Evolutionary conservation across 352 stramenopile genomes (phyloP).

Genomic region (Globisporangium cederbergense): DNA sequence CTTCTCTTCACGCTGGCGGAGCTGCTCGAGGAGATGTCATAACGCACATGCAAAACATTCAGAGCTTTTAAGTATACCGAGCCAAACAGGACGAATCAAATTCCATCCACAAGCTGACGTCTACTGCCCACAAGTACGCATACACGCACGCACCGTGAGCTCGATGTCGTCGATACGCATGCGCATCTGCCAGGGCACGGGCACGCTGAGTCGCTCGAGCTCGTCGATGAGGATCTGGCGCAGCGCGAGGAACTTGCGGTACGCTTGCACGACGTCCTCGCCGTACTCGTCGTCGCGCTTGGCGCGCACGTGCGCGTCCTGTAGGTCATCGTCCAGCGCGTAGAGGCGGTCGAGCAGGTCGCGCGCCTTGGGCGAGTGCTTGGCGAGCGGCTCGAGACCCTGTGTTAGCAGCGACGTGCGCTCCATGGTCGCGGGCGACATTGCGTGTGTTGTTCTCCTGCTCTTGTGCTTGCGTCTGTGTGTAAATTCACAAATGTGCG

Average conservation of each 20-base stretch:
- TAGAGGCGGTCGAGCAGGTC: constrained; percentile 40
- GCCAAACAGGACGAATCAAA: neutral
- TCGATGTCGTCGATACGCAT: constrained; percentile 83
- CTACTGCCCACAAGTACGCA: too few relatives aligned
- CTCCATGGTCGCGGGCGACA: constrained; percentile 6
- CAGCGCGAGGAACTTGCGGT: constrained; percentile 47
- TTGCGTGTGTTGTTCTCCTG: neutral
- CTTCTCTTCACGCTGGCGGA: constrained; percentile 47
- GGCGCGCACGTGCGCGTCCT: constrained; percentile 45
- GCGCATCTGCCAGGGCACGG: constrained; percentile 62
- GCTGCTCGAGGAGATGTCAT: constrained; percentile 17
- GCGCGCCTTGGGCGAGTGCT: constrained; percentile 26
- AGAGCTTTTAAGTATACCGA: neutral
- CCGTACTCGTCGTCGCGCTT: constrained; percentile 64
- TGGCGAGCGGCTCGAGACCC: constrained; percentile 32
- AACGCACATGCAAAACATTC: constrained; percentile 1
- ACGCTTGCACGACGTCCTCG: constrained; percentile 58
- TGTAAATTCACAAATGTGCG: neutral
- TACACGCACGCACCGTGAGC: constrained; percentile 47
- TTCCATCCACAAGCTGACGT: too few relatives aligned
- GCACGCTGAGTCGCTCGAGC: constrained; percentile 36
- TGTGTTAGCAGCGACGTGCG: constrained; percentile 44
- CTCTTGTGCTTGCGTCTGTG: neutral
- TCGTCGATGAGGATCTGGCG: constrained; percentile 46
- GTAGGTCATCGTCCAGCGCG: constrained; percentile 48